A percentile compares a stretch with the other conserved stretches of the same genome.
Conservation (phyloP, 163 green algal genomes). For the Scenedesmus sp. region DNA sequence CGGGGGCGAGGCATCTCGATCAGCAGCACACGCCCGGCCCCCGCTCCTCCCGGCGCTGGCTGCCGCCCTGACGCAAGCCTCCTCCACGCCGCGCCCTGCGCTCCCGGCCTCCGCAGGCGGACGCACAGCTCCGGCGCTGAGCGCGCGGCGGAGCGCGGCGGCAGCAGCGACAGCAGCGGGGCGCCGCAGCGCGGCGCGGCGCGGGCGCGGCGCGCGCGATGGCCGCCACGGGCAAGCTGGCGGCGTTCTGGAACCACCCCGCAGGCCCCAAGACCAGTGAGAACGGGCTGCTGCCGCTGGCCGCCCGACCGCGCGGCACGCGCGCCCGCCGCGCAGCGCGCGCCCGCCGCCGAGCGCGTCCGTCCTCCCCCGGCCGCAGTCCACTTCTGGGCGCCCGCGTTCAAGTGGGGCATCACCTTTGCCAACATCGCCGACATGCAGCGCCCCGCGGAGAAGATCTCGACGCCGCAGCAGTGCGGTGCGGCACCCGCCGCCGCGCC, state of each 20-base stretch:
- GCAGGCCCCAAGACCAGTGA: constrained; percentile 87
- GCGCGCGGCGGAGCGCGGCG: too few relatives aligned
- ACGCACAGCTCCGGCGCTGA: too few relatives aligned
- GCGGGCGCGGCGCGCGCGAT: constrained; percentile 5
- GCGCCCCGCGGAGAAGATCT: constrained; percentile 87
- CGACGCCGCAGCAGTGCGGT: constrained; percentile 87
- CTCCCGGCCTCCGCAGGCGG: too few relatives aligned
- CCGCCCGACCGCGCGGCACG: too few relatives aligned
- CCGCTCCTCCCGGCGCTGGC: too few relatives aligned
- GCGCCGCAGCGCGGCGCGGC: background rate
- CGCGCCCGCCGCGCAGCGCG: too few relatives aligned
- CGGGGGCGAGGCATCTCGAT: too few relatives aligned
- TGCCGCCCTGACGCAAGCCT: too few relatives aligned
- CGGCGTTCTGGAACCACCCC: constrained; percentile 90
- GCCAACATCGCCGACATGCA: constrained; percentile 97
- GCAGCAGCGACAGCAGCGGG: background rate
- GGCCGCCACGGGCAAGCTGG: constrained; percentile 40
- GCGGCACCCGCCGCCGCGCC: background rate
- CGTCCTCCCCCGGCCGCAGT: too few relatives aligned
- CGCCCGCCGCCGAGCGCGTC: too few relatives aligned
- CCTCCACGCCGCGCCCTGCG: too few relatives aligned
- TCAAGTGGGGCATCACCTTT: constrained; percentile 98
- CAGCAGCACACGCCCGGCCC: too few relatives aligned
- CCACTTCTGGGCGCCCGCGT: constrained; percentile 95
- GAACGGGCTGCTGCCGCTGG: constrained; percentile 7